Evolutionary conservation across 495 filamentous ascomycete genomes (phyloP), one percentile per base, ranked within the genome.

Genomic region (Hypoxylon rickii): DNA sequence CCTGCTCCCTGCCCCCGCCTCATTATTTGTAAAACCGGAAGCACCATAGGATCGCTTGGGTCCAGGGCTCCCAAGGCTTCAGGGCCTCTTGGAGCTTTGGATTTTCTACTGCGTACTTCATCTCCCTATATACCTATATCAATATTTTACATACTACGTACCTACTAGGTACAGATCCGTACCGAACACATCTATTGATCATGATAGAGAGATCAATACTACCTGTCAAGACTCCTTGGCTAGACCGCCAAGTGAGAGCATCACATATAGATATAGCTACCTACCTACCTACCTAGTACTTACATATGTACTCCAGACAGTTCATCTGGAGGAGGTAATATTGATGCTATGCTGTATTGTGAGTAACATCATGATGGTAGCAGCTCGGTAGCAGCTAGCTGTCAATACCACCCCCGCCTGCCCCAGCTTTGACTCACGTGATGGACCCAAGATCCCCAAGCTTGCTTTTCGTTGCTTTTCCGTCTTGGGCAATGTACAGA

Each of bases 1-100:
- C n/a, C n/a, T n/a, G n/a, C n/a, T n/a, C n/a, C n/a, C n/a, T n/a
- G n/a, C n/a, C n/a, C n/a, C n/a, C n/a, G n/a, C n/a, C n/a, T n/a
- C n/a, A 55, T 58, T 63, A 63, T 63, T 63, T 63, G 59, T 63
- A 63, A 63, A 63, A 63, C 59, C 48, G 50, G 48, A 57, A 49
- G 42, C 59, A 63, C 54, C 11, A 57, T 53, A 57, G 59, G 59
- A 22, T 15, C 51, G 41, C 41, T 38, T 52, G 42, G 21, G 43
- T 29, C 34, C 46, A 5, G 11, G 26, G 11, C 26, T 11, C 12
- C 13, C 13, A 7, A 38, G 13, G 15, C 13, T 18, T 16, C 1
- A 13, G 34, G n/a, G 21, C 6, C 32, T 13, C 12, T 13, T 34
- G 7, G 5, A 12, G 32, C 3, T 34, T 34, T 36, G 4, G 31